These are phyloP conservation scores for Wallacemonas rigidus DNA, from an alignment of 208 protist species.

Conservation along the genomic window DNA sequence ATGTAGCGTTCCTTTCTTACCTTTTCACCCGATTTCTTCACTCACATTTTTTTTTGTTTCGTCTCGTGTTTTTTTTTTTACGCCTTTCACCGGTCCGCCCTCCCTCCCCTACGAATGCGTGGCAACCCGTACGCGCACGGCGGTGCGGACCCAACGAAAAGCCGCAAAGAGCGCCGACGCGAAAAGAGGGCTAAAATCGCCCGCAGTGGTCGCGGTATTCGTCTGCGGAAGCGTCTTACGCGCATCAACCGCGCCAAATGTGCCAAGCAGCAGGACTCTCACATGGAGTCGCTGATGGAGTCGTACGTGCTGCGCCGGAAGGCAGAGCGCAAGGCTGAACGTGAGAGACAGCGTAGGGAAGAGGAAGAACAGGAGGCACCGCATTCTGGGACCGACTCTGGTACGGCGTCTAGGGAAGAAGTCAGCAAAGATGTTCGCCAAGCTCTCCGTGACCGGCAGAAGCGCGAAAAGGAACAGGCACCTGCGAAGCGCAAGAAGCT, in stretches of 20 bases:
- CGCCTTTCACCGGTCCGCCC: no score
- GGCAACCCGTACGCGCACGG: constrained; percentile 67
- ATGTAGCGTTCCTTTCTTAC: neutral
- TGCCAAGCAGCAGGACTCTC: constrained; percentile 60
- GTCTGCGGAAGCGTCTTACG: constrained; percentile 59
- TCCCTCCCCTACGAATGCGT: constrained; percentile 41
- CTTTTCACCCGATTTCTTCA: constrained; percentile 16
- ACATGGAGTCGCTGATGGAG: constrained; percentile 88
- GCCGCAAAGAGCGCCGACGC: constrained; percentile 60
- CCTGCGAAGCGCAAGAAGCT: constrained; percentile 19
- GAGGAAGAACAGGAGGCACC: constrained; percentile 18
- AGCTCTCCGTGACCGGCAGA: constrained; percentile 12
- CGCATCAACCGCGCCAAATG: constrained; percentile 59
- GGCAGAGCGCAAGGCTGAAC: constrained; percentile 66
- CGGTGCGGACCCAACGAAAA: constrained; percentile 85
- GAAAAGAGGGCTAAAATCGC: constrained; percentile 68
- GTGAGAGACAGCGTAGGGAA: constrained; percentile 32
- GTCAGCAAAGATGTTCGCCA: constrained; percentile 15
- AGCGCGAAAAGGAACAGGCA: constrained; percentile 8
- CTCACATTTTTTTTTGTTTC: neutral
- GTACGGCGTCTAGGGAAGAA: constrained; percentile 2
- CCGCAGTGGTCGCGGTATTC: constrained; percentile 61
- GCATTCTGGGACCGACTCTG: neutral
- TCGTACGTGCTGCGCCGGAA: constrained; percentile 81
- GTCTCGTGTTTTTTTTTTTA: constrained; percentile 19